Evolutionary conservation across 805 yeast species (phyloP).

Genomic region (Cephaloascus fragrans): DNA sequence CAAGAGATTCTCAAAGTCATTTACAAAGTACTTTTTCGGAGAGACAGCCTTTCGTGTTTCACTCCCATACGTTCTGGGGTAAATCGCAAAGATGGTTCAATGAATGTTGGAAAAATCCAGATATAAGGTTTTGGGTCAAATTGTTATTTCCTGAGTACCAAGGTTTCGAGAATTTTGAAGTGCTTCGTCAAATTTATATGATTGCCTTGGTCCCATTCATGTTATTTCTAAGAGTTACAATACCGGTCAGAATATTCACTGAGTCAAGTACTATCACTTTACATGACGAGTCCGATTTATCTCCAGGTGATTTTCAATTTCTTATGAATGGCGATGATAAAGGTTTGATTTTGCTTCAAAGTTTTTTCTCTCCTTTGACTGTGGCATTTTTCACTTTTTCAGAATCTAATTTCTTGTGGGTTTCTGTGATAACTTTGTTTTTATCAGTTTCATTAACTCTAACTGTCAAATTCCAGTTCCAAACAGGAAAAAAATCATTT

Average conservation of each 20-base stretch:
- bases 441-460: neutral
- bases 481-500: neutral
- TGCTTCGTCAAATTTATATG: neutral
- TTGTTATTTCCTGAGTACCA: neutral
- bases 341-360: neutral
- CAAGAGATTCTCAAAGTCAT: too few species aligned
- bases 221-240: neutral
- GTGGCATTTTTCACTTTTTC: neutral
- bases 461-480: neutral
- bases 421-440: neutral
- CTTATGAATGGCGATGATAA: neutral
- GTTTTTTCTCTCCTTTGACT: neutral
- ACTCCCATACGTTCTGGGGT: neutral
- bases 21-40: too few species aligned
- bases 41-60: neutral
- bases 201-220: neutral
- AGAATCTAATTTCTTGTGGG: constrained; percentile 5
- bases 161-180: neutral
- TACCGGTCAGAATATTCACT: neutral
- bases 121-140: neutral
- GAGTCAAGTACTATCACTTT: too few species aligned
- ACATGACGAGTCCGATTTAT: too few species aligned
- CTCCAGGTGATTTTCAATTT: too few species aligned
- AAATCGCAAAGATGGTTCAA: neutral
- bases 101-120: neutral